Base-by-base conservation (phyloP, 768 basidiomycete species). In the Podaxis pistillaris region DNA sequence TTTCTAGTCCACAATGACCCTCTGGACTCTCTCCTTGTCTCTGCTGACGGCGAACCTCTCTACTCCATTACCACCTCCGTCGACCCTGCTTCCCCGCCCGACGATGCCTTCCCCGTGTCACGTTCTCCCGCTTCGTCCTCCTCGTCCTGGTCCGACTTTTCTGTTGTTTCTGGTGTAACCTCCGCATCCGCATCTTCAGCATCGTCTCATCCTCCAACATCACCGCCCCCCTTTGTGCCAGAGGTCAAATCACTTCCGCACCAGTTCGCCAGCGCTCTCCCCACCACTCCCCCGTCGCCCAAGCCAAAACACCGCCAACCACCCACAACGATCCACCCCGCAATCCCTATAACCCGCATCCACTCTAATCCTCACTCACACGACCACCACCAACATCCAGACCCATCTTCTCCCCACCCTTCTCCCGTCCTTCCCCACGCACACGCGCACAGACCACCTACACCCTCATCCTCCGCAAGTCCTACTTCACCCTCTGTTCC, bases 1-100 rank as follows among this genome's bases (percentile, higher is more conserved):
- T 71, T 65, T 57, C 68, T 79, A 36, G 67, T 75, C 13, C 68
- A 79, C 64, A 80, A 80, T 67, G 77, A 79, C 66, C 75, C 78
- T 8, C 69, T 66, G 3, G 65, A 74, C 28, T 79, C 79, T 2
- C 60, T 74, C 15, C 71, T 79, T 57, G 66, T 75, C 8, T 69
- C 76, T 7, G 68, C 69, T 4, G 73, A 75, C 28, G 77, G 76
- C 8, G 66, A 69, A 50, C 69, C 72, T 3, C 68, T 73, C 26
- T 80, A 74, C 63, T 66, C 73, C 28, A 73, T 77, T 24, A 63
- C 68, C 33, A 78, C 79, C 46, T 53, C 38, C 1, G 15, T 51
- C 40, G 17, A 40, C 12, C 38, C 52, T 38, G 2, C 17, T n/a
- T n/a, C 19, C 37, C 12, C 19, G 4, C 19, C 46, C 9, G 3